These are phyloP conservation scores for Dalbergia cochinchinensis DNA, from an alignment of 306 rosid species.

Conservation along the genomic window DNA sequence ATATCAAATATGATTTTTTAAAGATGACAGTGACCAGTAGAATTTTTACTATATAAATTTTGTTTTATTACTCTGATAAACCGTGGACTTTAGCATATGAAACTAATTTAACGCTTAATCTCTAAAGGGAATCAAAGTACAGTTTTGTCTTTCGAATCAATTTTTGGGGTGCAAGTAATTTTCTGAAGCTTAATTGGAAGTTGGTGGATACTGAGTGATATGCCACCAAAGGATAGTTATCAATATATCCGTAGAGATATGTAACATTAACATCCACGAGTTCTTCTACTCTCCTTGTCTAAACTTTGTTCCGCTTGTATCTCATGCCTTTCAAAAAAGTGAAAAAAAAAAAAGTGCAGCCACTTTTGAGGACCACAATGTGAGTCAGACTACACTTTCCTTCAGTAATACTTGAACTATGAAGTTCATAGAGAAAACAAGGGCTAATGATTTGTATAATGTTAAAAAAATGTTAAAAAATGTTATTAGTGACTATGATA, in stretches of 20 bases:
- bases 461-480: no score
- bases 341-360: slow-evolving; percentile 29
- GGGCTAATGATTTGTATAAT: background rate
- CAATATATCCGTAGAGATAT: slow-evolving; percentile 6
- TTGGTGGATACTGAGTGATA: slow-evolving; percentile 8
- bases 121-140: background rate
- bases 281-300: background rate
- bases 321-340: background rate
- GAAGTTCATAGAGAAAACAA: background rate
- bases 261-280: slow-evolving; percentile 9
- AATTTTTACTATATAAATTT: no score
- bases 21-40: no score
- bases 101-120: background rate
- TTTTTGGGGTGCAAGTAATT: background rate
- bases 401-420: background rate
- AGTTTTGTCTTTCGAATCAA: background rate
- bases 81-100: background rate
- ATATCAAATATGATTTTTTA: no score
- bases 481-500: no score
- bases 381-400: slow-evolving; percentile 1
- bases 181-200: background rate
- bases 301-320: slow-evolving; percentile 27
- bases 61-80: no score
- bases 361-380: slow-evolving; percentile 38
- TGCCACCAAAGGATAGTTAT: background rate